Evolutionary conservation across 306 rosid genomes (phyloP).

Genomic region (Vicia sativa): DNA sequence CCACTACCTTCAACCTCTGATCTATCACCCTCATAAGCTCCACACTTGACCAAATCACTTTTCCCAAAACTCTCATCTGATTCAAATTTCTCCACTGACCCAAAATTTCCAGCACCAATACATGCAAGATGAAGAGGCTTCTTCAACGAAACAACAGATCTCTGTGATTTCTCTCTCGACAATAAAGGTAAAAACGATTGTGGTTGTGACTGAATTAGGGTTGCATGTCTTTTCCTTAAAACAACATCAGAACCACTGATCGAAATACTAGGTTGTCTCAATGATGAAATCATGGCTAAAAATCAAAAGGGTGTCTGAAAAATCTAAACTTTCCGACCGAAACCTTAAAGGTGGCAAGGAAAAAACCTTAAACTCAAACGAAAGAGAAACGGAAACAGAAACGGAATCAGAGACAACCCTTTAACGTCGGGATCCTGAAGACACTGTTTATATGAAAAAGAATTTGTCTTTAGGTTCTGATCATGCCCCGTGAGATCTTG

Average conservation of each 20-base stretch:
- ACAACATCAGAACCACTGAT: slow-evolving; percentile 42
- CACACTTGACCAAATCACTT: slow-evolving; percentile 52
- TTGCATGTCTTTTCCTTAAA: slow-evolving; percentile 40
- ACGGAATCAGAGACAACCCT: slow-evolving; percentile 31
- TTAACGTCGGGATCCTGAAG: slow-evolving; percentile 23
- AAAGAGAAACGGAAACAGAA: background rate
- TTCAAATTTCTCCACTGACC: slow-evolving; percentile 40
- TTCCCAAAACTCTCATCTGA: slow-evolving; percentile 30
- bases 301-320: slow-evolving; percentile 14
- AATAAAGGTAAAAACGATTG: slow-evolving; percentile 35
- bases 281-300: slow-evolving; percentile 43
- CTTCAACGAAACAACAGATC: slow-evolving; percentile 40
- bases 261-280: slow-evolving; percentile 48
- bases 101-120: slow-evolving; percentile 38
- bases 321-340: slow-evolving; percentile 34
- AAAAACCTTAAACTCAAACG: background rate
- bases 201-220: slow-evolving; percentile 38
- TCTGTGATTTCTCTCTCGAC: slow-evolving; percentile 15
- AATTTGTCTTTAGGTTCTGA: slow-evolving; percentile 29
- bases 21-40: slow-evolving; percentile 70
- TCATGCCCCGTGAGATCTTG: slow-evolving; percentile 39
- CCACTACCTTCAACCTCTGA: slow-evolving; percentile 54
- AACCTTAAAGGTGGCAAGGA: slow-evolving; percentile 13
- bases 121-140: slow-evolving; percentile 64
- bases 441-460: background rate